Evolutionary conservation across 306 rosid species (phyloP), one percentile per base, ranked within the genome.

Genomic region (Prunus dulcis): DNA sequence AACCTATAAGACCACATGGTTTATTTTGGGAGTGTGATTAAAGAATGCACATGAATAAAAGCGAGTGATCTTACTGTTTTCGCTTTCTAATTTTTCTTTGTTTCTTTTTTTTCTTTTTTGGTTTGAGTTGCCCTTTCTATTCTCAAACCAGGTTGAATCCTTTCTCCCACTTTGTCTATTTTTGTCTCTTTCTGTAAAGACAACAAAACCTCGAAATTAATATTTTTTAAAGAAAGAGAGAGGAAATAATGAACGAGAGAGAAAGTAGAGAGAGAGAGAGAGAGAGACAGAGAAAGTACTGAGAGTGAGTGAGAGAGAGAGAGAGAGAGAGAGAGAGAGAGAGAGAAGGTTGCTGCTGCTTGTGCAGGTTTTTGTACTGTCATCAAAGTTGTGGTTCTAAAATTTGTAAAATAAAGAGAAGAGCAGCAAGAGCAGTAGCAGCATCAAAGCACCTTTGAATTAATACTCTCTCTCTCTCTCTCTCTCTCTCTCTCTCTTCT

Each of bases 171-270:
- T 73, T 9, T 32, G 28, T 73, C 85, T 58, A 32, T 57, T 66
- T 43, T 79, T 79, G 87, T 72, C 79, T 77, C 74, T 20, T 71
- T 79, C 73, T 30, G 78, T 71, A 71, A 65, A 64, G 76, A 58
- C 72, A 67, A 27, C 41, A 66, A 79, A 71, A 70, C 56, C 64
- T 27, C 13, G 7, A 50, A 50, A 80, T 2, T 5, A 28, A 7
- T 22, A 71, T 56, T 56, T 56, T 3, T 2, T 11, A 6, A 28
- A 23, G 14, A 58, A 15, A 23, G 66, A 2, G 12, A 14, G 43
- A 41, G 11, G 13, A 46, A 53, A 45, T 32, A 64, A 57, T 28
- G 30, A 5, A 58, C 1, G 9, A 34, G 14, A 67, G 46, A 67
- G 38, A 67, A 49, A 13, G 17, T 34, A 19, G 20, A 6, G 12